Conservation (phyloP, 2,329 filamentous ascomycete genomes). For the Aspergillus pseudoterreus region DNA sequence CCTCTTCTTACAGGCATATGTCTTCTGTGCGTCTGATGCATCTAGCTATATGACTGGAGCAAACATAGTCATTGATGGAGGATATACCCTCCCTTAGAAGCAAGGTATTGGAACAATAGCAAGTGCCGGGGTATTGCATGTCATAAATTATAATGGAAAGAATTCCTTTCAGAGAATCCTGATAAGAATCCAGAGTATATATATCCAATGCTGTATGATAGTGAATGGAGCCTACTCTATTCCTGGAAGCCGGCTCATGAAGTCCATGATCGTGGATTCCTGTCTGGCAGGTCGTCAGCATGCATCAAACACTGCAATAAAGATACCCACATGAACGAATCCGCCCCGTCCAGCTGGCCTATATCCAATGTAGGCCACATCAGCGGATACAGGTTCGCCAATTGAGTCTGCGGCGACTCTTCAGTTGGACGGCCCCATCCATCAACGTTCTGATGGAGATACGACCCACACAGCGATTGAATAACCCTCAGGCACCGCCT, state of each 20-base stretch:
- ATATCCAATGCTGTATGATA: too few relatives aligned
- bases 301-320: background rate
- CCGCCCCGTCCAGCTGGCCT: background rate
- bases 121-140: too few relatives aligned
- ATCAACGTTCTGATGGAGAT: background rate
- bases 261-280: background rate
- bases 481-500: background rate
- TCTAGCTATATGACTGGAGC: slow-evolving; percentile 47
- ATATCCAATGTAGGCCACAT: background rate
- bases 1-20: background rate
- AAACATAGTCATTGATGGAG: slow-evolving; percentile 46
- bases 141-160: too few relatives aligned
- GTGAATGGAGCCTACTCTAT: background rate
- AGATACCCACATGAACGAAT: background rate
- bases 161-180: too few relatives aligned
- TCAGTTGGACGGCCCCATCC: background rate
- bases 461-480: background rate
- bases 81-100: slow-evolving; percentile 36
- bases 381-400: background rate
- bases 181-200: too few relatives aligned
- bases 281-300: background rate
- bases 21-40: slow-evolving; percentile 39
- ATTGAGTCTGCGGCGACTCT: background rate
- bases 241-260: background rate
- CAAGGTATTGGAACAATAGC: too few relatives aligned